Base-by-base conservation (phyloP, 2,329 filamentous ascomycete genomes). In the Westerdykella aurantiaca region DNA sequence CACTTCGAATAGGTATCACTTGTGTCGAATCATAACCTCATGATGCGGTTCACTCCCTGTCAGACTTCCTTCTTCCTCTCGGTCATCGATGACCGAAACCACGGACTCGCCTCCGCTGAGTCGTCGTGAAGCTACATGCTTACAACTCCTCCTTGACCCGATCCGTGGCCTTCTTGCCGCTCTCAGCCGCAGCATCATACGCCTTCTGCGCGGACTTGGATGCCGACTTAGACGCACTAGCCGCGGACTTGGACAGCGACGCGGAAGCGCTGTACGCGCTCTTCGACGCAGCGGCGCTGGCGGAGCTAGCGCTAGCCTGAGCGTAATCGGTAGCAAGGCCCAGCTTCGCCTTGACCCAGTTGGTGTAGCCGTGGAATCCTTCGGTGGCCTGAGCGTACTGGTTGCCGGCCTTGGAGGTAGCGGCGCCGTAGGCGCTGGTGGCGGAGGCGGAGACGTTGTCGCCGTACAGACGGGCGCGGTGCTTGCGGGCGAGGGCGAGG, bases 401-500 rank as follows among this genome's bases (percentile, higher is more conserved):
- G 62, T 93, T 91, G 45, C 83, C 82, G 39, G 85, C 88, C 46
- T 63, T 69, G 51, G 69, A 67, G 31, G 72, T 71, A 40, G 72
- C 72, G 43, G 72, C 72, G 51, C 70, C 70, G 43, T 61, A 67
- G 45, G 66, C 68, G 37, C 64, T 67, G 41, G 62, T 61, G 42
- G 69, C 64, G 23, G 60, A 54, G 17, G 55, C 59, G 25, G 60
- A 61, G 25, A 79, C 67, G 40, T 77, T 86, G 58, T 88, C 83
- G 47, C 82, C 83, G 14, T 83, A 73, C 37, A 91, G 73, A 46
- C 82, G 74, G 46, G 85, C 83, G 46, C 86, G 84, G 71, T 95
- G 81, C 76, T 93, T 94, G 64, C 91, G 88, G 51, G 91, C 85
- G 49, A 97, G 79, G 42, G 91, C 89, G 42, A 94, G 76, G 21